A percentile compares a stretch with the other conserved stretches of the same genome.
phyloP scores from a whole-genome alignment of 768 basidiomycete species.

The Suillus paluster region DNA sequence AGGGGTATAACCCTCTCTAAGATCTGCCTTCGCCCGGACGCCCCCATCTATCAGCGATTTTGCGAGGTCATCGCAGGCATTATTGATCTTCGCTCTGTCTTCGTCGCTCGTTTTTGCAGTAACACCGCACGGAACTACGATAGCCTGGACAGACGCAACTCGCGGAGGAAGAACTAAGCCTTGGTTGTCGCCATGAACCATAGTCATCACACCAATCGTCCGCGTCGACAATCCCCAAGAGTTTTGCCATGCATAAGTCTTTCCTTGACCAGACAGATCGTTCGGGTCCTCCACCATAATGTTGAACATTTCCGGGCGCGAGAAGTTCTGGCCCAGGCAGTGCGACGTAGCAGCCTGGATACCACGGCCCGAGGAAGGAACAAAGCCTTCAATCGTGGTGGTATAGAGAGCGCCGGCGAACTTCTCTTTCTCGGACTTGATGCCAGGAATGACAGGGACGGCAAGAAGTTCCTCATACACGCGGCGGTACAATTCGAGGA shows the following conservation, averaged over 20 bases:
- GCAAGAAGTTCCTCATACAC: constrained; percentile 98
- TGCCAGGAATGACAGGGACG: constrained; percentile 94
- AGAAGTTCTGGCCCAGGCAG: constrained; percentile 98
- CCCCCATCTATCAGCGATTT: constrained; percentile 71
- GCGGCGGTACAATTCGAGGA: constrained; percentile 93
- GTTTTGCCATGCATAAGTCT: constrained; percentile 95
- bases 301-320: constrained; percentile 94
- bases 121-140: constrained; percentile 93
- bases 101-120: constrained; percentile 81
- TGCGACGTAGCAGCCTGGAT: constrained; percentile 99
- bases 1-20: constrained; percentile 95
- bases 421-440: constrained; percentile 99
- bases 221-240: constrained; percentile 98
- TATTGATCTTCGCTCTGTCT: constrained; percentile 71
- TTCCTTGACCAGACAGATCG: constrained; percentile 65
- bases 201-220: constrained; percentile 97
- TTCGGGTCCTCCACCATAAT: constrained; percentile 95
- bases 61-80: constrained; percentile 79
- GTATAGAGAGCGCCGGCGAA: constrained; percentile 98
- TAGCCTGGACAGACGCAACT: constrained; percentile 90
- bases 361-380: constrained; percentile 95
- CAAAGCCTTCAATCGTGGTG: constrained; percentile 97
- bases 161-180: constrained; percentile 97
- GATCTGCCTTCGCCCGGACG: constrained; percentile 86
- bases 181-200: constrained; percentile 98